Evolutionary conservation across 768 basidiomycete genomes (phyloP), one percentile per base, ranked within the genome.

Genomic region (Suillus sp.): DNA sequence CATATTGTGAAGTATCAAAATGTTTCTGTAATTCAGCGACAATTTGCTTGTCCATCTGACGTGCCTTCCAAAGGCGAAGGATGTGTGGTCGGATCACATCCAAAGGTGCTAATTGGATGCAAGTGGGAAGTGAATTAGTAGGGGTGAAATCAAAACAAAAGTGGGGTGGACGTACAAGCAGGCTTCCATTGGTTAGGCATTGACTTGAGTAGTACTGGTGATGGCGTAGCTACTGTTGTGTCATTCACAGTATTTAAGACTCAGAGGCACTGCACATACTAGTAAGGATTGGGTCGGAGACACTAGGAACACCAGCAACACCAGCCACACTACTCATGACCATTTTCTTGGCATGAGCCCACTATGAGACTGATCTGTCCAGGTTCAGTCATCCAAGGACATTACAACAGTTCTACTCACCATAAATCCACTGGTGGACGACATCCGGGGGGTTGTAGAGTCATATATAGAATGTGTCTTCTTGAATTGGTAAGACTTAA

Each of bases 21-120:
- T 70, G 66, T 22, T 74, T 69, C 3, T 60, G 59, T 11, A 75
- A 60, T 30, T 65, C 50, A 0, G 35, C 40, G 1, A 75, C 35
- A 32, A 75, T 76, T 20, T 75, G 63, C 40, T 66, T 65, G 61
- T 77, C 74, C 7, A 62, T 72, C n/a, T 68, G 67, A 0, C 64
- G 42, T 55, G 71, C 67, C n/a, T 68, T 65, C 75, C 74, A 76
- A 20, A 67, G 68, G 4, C 42, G 13, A 1, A 54, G 54, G 30
- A 64, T 61, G 69, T 68, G 61, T 0, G 61, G 62, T 1, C 55
- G 51, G n/a, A 69, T 62, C 2, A 48, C 14, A 14, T 48, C 47
- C 25, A 68, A n/a, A 4, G 67, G 67, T 20, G 67, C 68, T 69
- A 32, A 18, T 56, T 25, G 8, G 42, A 43, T 43, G n/a, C 47